Base-by-base conservation (phyloP, 2,329 filamentous ascomycete genomes). In the Rasamsonia emersonii region DNA sequence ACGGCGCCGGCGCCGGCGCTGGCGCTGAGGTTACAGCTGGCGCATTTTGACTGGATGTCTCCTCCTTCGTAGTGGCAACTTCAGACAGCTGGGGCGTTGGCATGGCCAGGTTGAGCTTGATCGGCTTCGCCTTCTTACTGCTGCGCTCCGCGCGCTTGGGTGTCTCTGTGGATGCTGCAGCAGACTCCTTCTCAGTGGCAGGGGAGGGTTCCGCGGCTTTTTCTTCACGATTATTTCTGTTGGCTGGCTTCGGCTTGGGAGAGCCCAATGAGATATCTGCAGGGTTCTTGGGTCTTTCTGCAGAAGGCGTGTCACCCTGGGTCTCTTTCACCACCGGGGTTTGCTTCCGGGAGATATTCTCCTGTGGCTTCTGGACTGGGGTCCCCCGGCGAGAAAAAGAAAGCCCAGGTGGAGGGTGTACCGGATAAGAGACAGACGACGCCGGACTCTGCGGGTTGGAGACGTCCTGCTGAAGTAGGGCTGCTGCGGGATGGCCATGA, bases 211-310 rank as follows among this genome's bases (percentile, higher is more conserved):
- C 17, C 7, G 50, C 50, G 13, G 32, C 35, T 21, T 50, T 24
- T 18, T 11, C 35, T 26, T 43, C 42, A n/a, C 35, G 35, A 19
- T 50, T 50, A 40, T 45, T 32, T 26, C 53, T 58, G 17, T 30
- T 44, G 7, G 51, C 44, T 4, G 50, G 39, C 33, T 55, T 59
- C 10, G 53, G 42, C 11, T 61, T 55, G 9, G 61, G 61, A 2
- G 62, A 65, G 1, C 60, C 62, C 7, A 63, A 34, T 4, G 61
- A 64, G 9, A 62, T 53, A 11, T 61, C 58, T 6, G 48, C 53
- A 4, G 42, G 49, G 23, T 58, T 54, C 21, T 50, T 57, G 4
- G 42, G 35, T 18, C 49, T 47, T 11, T 34, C 41, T 4, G 47
- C 44, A 4, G 43, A 40, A 5, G 44, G 39, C n/a, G 28, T 41